Conservation (phyloP, 495 filamentous ascomycete species). For the Mycothermus thermophilus region DNA sequence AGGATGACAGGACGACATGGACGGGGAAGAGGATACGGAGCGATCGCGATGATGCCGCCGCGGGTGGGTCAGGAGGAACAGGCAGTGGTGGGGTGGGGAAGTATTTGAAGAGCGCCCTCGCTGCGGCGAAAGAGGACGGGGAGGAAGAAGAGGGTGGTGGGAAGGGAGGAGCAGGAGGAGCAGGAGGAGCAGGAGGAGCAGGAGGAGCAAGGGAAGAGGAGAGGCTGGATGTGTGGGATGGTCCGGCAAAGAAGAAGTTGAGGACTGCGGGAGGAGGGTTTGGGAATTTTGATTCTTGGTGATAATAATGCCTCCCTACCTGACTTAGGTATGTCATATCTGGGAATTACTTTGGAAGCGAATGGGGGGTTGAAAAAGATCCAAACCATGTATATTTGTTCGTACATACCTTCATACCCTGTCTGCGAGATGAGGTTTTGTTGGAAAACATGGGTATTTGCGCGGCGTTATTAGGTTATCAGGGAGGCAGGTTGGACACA, state of each 20-base stretch:
- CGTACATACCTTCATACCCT: too few relatives aligned
- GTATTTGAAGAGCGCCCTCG: conserved; percentile 39
- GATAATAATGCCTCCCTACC: too few relatives aligned
- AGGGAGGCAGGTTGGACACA: too few relatives aligned
- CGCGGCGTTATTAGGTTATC: too few relatives aligned
- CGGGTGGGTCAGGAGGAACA: conserved; percentile 31
- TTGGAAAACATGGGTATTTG: too few relatives aligned
- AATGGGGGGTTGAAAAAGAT: too few relatives aligned
- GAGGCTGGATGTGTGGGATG: conserved; percentile 44
- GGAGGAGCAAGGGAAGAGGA: conserved; percentile 39
- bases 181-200: conserved; percentile 51
- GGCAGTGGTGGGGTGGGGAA: conserved; percentile 53
- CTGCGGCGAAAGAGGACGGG: conserved; percentile 22
- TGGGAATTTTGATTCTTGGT: conserved; percentile 87
- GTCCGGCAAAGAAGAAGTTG: conserved; percentile 65
- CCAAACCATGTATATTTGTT: too few relatives aligned
- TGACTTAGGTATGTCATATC: too few relatives aligned
- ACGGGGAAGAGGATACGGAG: conserved; percentile 69
- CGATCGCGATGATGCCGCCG: conserved; percentile 24
- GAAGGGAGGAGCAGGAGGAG: conserved; percentile 50
- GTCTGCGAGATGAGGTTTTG: too few relatives aligned
- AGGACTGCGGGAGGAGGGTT: conserved; percentile 60
- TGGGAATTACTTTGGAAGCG: too few relatives aligned
- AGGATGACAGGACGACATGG: conserved; percentile 81
- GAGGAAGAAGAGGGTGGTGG: conserved; percentile 46